phyloP scores from a whole-genome alignment of 2,329 filamentous ascomycete genomes.

The Cladobotryum protrusum region DNA sequence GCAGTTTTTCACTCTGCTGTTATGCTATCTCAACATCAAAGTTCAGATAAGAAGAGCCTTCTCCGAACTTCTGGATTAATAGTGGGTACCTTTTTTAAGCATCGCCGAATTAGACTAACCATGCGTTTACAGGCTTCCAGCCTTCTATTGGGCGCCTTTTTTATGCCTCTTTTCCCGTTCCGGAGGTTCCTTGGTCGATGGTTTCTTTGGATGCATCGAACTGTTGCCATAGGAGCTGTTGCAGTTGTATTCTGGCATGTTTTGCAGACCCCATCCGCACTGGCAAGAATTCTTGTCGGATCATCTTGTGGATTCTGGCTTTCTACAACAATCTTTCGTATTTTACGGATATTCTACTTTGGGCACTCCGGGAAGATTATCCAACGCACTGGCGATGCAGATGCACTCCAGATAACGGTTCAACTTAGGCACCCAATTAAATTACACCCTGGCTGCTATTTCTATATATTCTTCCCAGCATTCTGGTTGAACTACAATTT shows the following conservation, averaged over 20 bases:
- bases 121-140: background rate
- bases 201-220: constrained; percentile 4
- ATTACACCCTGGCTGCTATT: constrained; percentile 4
- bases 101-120: too few relatives aligned
- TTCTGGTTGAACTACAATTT: constrained; percentile 6
- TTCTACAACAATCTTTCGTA: background rate
- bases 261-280: background rate
- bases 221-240: constrained; percentile 2
- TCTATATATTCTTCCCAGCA: constrained; percentile 9
- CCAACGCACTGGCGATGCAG: background rate
- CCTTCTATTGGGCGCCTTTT: constrained; percentile 1
- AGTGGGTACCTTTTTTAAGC: background rate
- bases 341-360: constrained; percentile 1
- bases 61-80: constrained; percentile 2
- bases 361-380: background rate
- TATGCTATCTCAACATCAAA: background rate
- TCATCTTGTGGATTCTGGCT: constrained; percentile 6
- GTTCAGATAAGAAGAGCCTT: background rate
- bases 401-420: constrained; percentile 5
- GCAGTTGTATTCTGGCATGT: constrained; percentile 3
- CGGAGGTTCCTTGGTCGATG: constrained; percentile 3
- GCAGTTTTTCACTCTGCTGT: constrained; percentile 2
- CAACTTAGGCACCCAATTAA: background rate
- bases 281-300: constrained; percentile 1
- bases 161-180: background rate